Conservation (phyloP, 176 grass and related monocot genomes). For the Cocos nucifera region DNA sequence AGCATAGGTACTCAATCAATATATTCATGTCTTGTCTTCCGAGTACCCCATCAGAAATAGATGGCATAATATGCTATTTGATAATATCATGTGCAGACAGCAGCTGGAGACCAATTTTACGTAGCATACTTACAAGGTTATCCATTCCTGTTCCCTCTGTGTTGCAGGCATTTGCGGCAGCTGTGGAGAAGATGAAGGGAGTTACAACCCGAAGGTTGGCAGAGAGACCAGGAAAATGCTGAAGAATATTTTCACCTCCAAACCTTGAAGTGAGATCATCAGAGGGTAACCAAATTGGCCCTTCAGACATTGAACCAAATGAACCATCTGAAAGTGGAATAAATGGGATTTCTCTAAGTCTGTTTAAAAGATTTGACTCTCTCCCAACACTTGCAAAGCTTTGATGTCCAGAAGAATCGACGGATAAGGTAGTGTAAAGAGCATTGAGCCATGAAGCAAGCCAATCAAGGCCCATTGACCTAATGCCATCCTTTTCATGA, state of each 20-base stretch:
- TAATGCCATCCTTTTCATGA: constrained; percentile 38
- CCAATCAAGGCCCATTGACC: constrained; percentile 72
- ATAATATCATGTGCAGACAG: constrained; percentile 89
- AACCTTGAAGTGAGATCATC: constrained; percentile 42
- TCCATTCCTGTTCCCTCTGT: constrained; percentile 47
- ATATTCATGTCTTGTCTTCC: constrained; percentile 24
- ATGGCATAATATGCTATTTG: constrained; percentile 57
- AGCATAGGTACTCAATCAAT: constrained; percentile 70
- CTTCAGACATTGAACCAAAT: constrained; percentile 65
- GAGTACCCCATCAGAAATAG: constrained; percentile 37
- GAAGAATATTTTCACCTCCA: constrained; percentile 41
- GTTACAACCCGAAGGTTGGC: constrained; percentile 56
- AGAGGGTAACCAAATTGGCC: constrained; percentile 76
- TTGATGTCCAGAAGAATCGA: constrained; percentile 37
- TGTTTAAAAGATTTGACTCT: constrained; percentile 54
- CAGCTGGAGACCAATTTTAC: constrained; percentile 60
- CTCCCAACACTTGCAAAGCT: constrained; percentile 20
- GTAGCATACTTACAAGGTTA: constrained; percentile 53
- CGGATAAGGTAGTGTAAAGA: constrained; percentile 41
- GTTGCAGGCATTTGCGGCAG: constrained; percentile 40
- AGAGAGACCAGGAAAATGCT: constrained; percentile 63
- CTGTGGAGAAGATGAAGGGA: constrained; percentile 45
- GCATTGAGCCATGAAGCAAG: constrained; percentile 69
- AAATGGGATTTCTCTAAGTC: constrained; percentile 62
- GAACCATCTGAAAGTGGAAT: constrained; percentile 91